Base-by-base conservation (phyloP, 495 filamentous ascomycete species). In the Aspergillus nanangensis region DNA sequence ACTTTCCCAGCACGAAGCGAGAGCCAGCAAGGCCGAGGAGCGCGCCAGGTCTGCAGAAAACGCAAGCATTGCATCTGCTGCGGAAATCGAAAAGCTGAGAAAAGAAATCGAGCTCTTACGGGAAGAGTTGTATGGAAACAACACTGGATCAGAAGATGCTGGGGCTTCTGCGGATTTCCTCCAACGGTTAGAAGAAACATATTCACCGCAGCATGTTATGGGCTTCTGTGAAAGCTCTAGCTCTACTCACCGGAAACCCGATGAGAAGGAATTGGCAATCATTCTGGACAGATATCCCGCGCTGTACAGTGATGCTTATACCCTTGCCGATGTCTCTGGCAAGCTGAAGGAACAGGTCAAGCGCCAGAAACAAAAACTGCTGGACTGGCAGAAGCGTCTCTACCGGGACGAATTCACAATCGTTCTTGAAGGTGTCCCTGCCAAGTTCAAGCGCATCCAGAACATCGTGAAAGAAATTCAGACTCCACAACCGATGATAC, bases 291-390 rank as follows among this genome's bases (percentile, higher is more conserved):
- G 62, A 46, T 74, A 74, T 50, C 41, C 41, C 1, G 51, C 57
- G 13, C 53, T 74, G 10, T 74, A 72, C 33, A 33, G 43, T 9
- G 60, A 63, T 36, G 25, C 60, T 3, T 43, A 55, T 14, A 57
- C 44, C 14, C 53, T 71, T 10, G 18, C 56, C 5, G 41, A 55
- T 23, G 61, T 57, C 19, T 58, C 50, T 41, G 50, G 34, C 13
- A 48, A 50, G 18, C 60, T 74, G 27, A 69, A 56, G 47, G 22
- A 40, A 3, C 56, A 56, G 19, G 45, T 67, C 1, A 59, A 65
- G 24, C 58, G 61, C 14, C 63, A 69, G 20, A 78, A 67, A 44
- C 63, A 49, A 51, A 73, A 67, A 50, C 54, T 65, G 10, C 38
- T 21, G n/a, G 47, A 61, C 44, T 66, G 63, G 56, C 62, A 66